These are phyloP conservation scores for Coniochaeta sp. DNA, from an alignment of 2,329 filamentous ascomycete genomes.

Conservation along the genomic window DNA sequence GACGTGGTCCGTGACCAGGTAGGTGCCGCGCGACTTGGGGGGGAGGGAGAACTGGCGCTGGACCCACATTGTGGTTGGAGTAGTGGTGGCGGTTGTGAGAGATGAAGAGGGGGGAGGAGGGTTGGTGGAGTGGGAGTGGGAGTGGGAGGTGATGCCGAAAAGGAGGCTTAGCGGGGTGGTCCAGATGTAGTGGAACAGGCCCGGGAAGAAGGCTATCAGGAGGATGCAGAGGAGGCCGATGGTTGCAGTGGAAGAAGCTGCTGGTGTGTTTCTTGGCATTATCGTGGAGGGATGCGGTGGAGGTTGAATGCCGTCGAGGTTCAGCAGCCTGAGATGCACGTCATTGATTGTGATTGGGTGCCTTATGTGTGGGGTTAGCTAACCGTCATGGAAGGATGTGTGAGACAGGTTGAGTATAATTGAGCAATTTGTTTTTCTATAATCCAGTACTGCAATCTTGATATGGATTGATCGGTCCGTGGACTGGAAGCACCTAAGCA, in stretches of 20 bases:
- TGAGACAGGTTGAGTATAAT: too few relatives aligned
- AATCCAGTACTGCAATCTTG: too few relatives aligned
- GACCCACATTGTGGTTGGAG: constrained; percentile 57
- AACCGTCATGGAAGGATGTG: too few relatives aligned
- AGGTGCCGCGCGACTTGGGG: constrained; percentile 70
- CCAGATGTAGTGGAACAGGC: constrained; percentile 44
- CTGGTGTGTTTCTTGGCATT: constrained; percentile 24
- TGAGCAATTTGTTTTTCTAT: too few relatives aligned
- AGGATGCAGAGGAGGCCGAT: constrained; percentile 40
- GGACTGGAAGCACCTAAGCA: too few relatives aligned
- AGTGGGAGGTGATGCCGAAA: constrained; percentile 7
- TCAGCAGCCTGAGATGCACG: not conserved
- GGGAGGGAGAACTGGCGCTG: constrained; percentile 83
- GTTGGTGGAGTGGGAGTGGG: too few relatives aligned
- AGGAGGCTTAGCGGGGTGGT: constrained; percentile 38
- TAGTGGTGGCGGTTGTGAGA: constrained; percentile 10
- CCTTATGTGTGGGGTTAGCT: constrained; percentile 1
- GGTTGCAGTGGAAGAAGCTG: constrained; percentile 25
- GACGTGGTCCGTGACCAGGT: constrained; percentile 80
- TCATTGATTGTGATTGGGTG: not conserved
- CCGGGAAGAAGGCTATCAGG: constrained; percentile 44
- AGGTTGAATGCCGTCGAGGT: not conserved
- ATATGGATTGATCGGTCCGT: too few relatives aligned
- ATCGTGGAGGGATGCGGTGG: too few relatives aligned
- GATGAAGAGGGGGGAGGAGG: constrained; percentile 20